Evolutionary conservation across 371 early-diverging fungal genomes (phyloP).

Genomic region (Synchytrium microbalum): DNA sequence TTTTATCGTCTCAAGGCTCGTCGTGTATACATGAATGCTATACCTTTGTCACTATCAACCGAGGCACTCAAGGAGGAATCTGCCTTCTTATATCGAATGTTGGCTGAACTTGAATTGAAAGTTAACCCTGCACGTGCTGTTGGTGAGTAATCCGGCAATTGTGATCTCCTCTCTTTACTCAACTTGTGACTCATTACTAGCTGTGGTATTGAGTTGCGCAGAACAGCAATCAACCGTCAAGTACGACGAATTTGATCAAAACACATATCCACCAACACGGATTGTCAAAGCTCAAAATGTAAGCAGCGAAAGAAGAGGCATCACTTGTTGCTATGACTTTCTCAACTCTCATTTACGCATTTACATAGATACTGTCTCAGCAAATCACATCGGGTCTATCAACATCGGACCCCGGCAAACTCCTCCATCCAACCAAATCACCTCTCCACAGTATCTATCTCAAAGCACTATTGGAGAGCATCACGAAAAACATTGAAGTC

Average conservation of each 20-base stretch:
- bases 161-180: neutral
- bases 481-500: neutral
- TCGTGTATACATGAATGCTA: neutral
- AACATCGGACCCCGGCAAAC: neutral
- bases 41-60: neutral
- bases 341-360: too few species aligned
- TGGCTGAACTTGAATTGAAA: neutral
- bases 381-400: neutral
- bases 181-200: neutral
- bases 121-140: neutral
- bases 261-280: neutral
- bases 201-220: neutral
- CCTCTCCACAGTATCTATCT: neutral
- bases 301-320: too few species aligned
- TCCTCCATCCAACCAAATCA: conserved; percentile 1
- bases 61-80: neutral
- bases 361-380: too few species aligned
- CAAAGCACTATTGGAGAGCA: neutral
- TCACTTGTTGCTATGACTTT: neutral
- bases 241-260: neutral
- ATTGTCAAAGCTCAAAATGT: neutral
- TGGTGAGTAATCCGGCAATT: neutral
- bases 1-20: too few species aligned
- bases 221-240: neutral
- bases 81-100: neutral